phyloP scores from a whole-genome alignment of 768 basidiomycete species.

The Hericium erinaceus region DNA sequence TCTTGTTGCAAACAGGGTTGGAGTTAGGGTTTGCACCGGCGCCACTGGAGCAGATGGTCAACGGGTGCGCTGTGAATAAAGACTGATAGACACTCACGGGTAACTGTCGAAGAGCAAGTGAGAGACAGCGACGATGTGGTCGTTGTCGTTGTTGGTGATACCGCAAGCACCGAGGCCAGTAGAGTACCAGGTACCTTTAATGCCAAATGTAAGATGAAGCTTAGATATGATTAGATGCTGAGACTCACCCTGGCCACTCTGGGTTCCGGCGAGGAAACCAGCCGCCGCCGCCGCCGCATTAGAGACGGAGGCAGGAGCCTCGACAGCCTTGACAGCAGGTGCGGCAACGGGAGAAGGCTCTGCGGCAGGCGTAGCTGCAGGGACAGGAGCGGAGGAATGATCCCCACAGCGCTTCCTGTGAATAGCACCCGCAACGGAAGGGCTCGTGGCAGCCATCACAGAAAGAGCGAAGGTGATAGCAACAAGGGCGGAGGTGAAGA shows the following conservation, averaged over 20 bases:
- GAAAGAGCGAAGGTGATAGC: conserved; percentile 35
- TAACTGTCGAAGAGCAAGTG: conserved; percentile 43
- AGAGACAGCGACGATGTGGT: conserved; percentile 54
- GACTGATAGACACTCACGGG: conserved; percentile 35
- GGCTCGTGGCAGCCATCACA: conserved; percentile 25
- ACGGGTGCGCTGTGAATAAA: neutral
- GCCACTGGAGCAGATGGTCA: conserved; percentile 16
- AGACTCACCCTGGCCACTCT: conserved; percentile 37
- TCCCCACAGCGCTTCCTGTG: conserved; percentile 18
- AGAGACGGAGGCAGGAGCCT: neutral
- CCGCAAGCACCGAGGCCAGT: conserved; percentile 63
- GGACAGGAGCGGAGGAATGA: neutral
- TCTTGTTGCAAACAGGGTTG: conserved; percentile 62
- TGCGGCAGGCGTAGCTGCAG: conserved; percentile 3
- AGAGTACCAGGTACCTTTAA: conserved; percentile 42
- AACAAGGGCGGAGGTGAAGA: conserved; percentile 34
- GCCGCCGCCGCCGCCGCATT: neutral
- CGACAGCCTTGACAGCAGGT: neutral
- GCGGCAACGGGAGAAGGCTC: neutral
- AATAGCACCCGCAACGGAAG: conserved; percentile 29
- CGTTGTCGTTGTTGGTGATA: conserved; percentile 38
- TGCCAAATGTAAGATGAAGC: neutral
- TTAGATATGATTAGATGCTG: neutral
- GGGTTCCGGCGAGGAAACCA: conserved; percentile 35
- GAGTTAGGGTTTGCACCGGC: conserved; percentile 57